A percentile compares a stretch with the other conserved stretches of the same genome.
Conservation (phyloP, 768 basidiomycete genomes). For the Dioszegia crocea region DNA sequence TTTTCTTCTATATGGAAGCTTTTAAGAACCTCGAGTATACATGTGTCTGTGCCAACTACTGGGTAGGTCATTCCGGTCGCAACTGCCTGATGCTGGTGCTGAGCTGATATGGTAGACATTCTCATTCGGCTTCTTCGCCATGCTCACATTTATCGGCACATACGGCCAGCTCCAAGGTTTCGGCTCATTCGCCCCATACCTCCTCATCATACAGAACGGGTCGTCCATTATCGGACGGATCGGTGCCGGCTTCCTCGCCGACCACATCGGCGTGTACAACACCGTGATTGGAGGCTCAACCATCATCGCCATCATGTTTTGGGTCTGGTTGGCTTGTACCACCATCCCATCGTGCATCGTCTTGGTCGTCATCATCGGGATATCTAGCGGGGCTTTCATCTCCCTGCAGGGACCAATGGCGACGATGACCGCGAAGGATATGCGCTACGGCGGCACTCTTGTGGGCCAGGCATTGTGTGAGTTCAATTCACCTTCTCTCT, state of each 20-base stretch:
- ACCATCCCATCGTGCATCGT: conserved; percentile 4
- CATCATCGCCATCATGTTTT: conserved; percentile 12
- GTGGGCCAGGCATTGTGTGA: conserved; percentile 20
- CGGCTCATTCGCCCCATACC: conserved; percentile 19
- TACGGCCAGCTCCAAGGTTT: conserved; percentile 18
- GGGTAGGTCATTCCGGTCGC: conserved; percentile 10
- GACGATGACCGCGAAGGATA: conserved; percentile 5
- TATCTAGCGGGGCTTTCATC: conserved; percentile 14
- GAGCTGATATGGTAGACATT: conserved; percentile 10
- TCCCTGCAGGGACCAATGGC: conserved; percentile 11
- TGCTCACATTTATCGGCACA: conserved; percentile 22
- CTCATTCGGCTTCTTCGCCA: conserved; percentile 22
- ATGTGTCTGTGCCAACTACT: conserved; percentile 4
- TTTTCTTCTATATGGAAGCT: conserved; percentile 19
- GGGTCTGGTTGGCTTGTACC: conserved; percentile 18
- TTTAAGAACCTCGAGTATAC: conserved; percentile 16
- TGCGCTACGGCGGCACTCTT: conserved; percentile 13
- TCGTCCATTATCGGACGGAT: conserved; percentile 4
- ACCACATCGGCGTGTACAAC: conserved; percentile 11
- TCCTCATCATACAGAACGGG: conserved; percentile 12
- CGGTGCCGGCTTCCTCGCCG: conserved; percentile 7
- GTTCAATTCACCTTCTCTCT: neutral
- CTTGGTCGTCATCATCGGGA: conserved; percentile 12
- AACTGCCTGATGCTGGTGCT: neutral
- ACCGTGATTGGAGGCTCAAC: conserved; percentile 3